A percentile compares a stretch with the other conserved stretches of the same genome.
Conservation (phyloP, 1,284 basidiomycete species). For the Marasmius oreades region DNA sequence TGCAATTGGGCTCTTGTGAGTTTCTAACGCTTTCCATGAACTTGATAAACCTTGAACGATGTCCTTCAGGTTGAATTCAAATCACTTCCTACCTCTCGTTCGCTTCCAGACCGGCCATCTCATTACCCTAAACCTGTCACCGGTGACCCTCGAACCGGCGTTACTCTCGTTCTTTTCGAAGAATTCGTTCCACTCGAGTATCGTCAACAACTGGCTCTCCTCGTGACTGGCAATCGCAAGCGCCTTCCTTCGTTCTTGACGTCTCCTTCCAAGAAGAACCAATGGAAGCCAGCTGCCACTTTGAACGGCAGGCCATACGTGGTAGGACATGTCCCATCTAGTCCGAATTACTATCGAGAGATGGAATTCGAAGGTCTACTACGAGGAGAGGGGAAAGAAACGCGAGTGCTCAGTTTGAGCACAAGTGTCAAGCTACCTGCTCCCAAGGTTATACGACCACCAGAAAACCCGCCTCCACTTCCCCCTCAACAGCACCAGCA, state of each 20-base stretch:
- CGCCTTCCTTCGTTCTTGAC: slow-evolving; percentile 37
- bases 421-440: slow-evolving; percentile 8
- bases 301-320: slow-evolving; percentile 75
- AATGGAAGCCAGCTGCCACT: slow-evolving; percentile 75
- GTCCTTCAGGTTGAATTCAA: slow-evolving; percentile 87
- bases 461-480: not conserved
- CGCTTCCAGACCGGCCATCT: slow-evolving; percentile 16
- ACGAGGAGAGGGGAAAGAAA: slow-evolving; percentile 43
- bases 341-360: slow-evolving; percentile 57
- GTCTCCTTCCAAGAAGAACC: slow-evolving; percentile 27
- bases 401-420: slow-evolving; percentile 43
- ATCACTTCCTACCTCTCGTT: slow-evolving; percentile 41
- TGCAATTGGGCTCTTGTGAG: slow-evolving; percentile 89
- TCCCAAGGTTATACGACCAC: slow-evolving; percentile 1
- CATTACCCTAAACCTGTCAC: not conserved
- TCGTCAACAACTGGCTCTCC: slow-evolving; percentile 61
- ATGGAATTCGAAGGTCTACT: slow-evolving; percentile 80
- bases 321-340: slow-evolving; percentile 62
- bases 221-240: slow-evolving; percentile 24
- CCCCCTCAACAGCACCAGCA: not conserved
- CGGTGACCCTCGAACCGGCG: slow-evolving; percentile 37
- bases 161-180: slow-evolving; percentile 76
- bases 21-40: slow-evolving; percentile 17
- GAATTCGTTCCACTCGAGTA: slow-evolving; percentile 88
- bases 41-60: slow-evolving; percentile 1